Evolutionary conservation across 2,329 filamentous ascomycete genomes (phyloP), one percentile per base, ranked within the genome.

Genomic region (Gnomoniopsis smithogilvyi): DNA sequence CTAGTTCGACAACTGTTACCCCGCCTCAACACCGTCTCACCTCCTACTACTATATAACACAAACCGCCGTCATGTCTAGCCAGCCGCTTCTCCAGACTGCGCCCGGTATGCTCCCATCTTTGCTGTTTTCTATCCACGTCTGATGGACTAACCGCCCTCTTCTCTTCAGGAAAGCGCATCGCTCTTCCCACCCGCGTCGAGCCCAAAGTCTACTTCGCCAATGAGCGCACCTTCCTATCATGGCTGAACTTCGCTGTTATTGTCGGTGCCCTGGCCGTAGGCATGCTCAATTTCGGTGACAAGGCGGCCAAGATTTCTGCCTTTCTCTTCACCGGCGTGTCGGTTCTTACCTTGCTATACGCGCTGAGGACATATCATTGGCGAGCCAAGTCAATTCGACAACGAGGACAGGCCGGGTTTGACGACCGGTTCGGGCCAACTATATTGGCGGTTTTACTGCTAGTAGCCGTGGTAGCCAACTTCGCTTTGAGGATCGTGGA

Each of bases 231-330:
- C 64, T 99, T 99, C 75, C 87, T 99, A 70, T 96, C 92, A 76
- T 99, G 95, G 95, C 91, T 99, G 71, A 99, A 99, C 84, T 98
- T 98, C 82, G 96, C 93, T 74, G 93, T 99, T 71, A 94, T 99
- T 76, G 90, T 99, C 63, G 95, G 95, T 70, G 95, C 95, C 64
- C 87, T 99, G 53, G 94, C 95, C 66, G 91, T 99, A 67, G 95
- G 95, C 67, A 92, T 99, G 72, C 87, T 99, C 70, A 99, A 99
- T 81, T 99, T 99, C 69, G 95, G 95, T 72, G 95, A 99, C 76
- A 88, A 87, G 64, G 87, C 96, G 58, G 94, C 94, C 68, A 95
- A 95, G 73, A 96, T 98, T 75, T 94, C 89, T 62, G 92, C 95
- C 58, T 93, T 91, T 55, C 81, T 97, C 55, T 99, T 99, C 79